Evolutionary conservation across 306 rosid genomes (phyloP).

Genomic region (Sicyos edulis): DNA sequence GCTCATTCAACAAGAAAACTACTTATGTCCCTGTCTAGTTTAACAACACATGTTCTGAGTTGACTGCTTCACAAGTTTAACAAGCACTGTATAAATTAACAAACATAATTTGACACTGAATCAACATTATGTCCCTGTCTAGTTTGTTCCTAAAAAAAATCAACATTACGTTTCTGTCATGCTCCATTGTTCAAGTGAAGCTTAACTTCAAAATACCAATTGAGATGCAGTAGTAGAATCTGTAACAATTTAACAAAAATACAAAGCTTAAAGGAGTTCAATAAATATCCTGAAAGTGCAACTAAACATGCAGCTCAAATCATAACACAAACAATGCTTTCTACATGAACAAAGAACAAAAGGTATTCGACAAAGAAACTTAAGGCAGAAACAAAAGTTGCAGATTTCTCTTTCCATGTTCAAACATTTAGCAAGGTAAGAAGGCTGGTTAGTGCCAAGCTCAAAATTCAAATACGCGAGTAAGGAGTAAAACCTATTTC

Average conservation of each 20-base stretch:
- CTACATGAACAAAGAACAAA: not conserved
- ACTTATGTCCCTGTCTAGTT: too few relatives aligned
- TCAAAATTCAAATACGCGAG: not conserved
- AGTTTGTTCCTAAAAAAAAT: not conserved
- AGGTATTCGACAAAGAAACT: not conserved
- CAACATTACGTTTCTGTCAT: not conserved
- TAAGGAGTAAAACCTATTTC: not conserved
- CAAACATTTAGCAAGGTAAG: not conserved
- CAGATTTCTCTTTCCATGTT: not conserved
- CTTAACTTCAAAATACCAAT: not conserved
- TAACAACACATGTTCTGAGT: too few relatives aligned
- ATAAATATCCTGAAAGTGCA: not conserved
- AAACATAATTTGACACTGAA: not conserved
- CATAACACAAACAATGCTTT: not conserved
- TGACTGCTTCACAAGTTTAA: too few relatives aligned
- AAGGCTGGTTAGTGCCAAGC: not conserved
- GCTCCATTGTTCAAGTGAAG: not conserved
- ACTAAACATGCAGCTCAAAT: not conserved
- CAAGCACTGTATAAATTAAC: not conserved
- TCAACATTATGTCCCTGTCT: not conserved
- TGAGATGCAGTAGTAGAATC: not conserved
- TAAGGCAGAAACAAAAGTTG: not conserved
- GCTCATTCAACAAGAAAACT: slow-evolving; percentile 1
- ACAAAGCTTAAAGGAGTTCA: not conserved
- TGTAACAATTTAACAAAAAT: not conserved